Percentiles rank a stretch among this genome's conserved stretches.
These are phyloP conservation scores for Solanum hybrid DNA, from an alignment of 305 asterid genomes.

Conservation along the genomic window DNA sequence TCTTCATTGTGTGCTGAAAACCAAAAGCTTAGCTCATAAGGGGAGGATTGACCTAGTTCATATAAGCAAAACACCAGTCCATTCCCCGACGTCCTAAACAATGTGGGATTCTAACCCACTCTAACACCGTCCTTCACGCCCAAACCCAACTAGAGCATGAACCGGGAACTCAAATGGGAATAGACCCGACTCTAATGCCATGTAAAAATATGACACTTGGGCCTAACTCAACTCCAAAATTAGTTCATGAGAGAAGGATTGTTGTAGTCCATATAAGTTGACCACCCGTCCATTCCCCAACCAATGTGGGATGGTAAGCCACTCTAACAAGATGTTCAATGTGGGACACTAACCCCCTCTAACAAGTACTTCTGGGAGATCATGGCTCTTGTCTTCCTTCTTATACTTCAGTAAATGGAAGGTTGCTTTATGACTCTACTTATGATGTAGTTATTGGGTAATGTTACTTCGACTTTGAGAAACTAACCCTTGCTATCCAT, in stretches of 20 bases:
- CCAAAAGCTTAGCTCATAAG: background rate
- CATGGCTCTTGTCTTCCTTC: background rate
- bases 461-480: background rate
- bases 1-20: background rate
- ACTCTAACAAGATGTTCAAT: background rate
- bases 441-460: background rate
- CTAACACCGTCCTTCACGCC: background rate
- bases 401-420: background rate
- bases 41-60: background rate
- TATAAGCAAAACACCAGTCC: background rate
- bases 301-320: background rate
- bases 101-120: background rate
- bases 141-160: background rate
- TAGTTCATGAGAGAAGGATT: background rate
- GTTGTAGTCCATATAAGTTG: background rate
- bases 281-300: background rate
- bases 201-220: background rate
- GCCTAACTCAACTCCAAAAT: background rate
- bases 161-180: background rate
- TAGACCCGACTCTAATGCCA: background rate
- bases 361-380: background rate
- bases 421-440: background rate
- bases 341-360: background rate
- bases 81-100: background rate
- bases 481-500: conserved; percentile 7